phyloP scores from a whole-genome alignment of 352 stramenopile species.

The Pythium chondricola region DNA sequence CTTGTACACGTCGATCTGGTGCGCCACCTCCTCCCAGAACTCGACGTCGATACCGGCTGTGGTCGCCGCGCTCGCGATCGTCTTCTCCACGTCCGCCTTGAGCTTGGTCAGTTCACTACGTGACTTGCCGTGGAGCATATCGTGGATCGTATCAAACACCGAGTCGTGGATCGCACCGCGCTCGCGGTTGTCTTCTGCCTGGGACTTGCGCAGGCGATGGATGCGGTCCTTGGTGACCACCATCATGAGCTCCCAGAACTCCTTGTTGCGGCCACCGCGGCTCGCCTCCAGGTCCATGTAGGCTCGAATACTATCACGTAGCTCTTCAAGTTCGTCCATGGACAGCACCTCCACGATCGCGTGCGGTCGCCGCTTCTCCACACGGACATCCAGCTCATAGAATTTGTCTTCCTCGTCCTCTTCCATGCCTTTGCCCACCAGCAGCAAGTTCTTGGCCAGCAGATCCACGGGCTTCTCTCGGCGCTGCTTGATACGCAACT shows the following conservation, averaged over 20 bases:
- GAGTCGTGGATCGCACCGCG: constrained; percentile 80
- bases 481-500: constrained; percentile 81
- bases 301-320: constrained; percentile 84
- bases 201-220: constrained; percentile 38
- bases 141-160: constrained; percentile 83
- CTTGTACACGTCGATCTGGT: constrained; percentile 91
- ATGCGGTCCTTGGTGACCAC: constrained; percentile 80
- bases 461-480: constrained; percentile 96
- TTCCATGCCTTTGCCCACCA: constrained; percentile 81
- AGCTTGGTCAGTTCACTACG: constrained; percentile 38
- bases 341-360: constrained; percentile 73
- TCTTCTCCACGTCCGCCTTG: constrained; percentile 56
- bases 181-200: constrained; percentile 51
- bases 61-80: constrained; percentile 46
- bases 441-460: constrained; percentile 98
- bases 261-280: constrained; percentile 37
- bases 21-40: constrained; percentile 92
- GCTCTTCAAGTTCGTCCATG: constrained; percentile 71
- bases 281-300: constrained; percentile 90
- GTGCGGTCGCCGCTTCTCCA: constrained; percentile 73
- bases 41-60: constrained; percentile 82
- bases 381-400: constrained; percentile 57
- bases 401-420: constrained; percentile 68
- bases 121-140: constrained; percentile 87
- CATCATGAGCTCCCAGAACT: constrained; percentile 85